phyloP scores from a whole-genome alignment of 2,329 filamentous ascomycete species.

The Macrophomina pseudophaseolina region DNA sequence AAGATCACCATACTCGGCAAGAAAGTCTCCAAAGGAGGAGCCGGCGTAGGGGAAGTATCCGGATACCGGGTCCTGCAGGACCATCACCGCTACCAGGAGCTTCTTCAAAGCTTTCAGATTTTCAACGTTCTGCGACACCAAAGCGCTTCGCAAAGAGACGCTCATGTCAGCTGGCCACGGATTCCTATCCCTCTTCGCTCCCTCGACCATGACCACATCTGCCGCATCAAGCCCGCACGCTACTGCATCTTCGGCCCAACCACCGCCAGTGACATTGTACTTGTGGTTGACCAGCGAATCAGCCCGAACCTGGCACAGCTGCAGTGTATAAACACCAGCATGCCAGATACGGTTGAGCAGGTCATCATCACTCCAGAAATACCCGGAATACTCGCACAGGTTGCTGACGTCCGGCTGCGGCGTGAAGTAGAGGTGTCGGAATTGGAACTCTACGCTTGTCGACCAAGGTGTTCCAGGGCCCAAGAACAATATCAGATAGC shows the following conservation, averaged over 20 bases:
- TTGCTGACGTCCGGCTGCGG: slow-evolving; percentile 36
- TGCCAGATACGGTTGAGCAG: slow-evolving; percentile 54
- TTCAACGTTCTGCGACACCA: slow-evolving; percentile 48
- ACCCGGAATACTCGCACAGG: slow-evolving; percentile 46
- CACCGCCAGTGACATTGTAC: slow-evolving; percentile 1
- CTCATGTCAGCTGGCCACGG: slow-evolving; percentile 58
- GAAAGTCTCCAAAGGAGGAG: slow-evolving; percentile 36
- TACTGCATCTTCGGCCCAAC: slow-evolving; percentile 40
- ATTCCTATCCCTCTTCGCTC: slow-evolving; percentile 48
- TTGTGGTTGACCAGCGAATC: slow-evolving; percentile 6
- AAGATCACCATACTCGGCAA: neutral
- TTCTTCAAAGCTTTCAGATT: slow-evolving; percentile 40
- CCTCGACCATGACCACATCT: slow-evolving; percentile 46
- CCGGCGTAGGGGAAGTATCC: slow-evolving; percentile 46
- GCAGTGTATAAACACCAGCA: slow-evolving; percentile 58
- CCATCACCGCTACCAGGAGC: neutral
- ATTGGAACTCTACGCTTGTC: neutral
- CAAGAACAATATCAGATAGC: slow-evolving; percentile 57
- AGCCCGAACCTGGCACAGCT: slow-evolving; percentile 46
- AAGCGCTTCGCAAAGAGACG: slow-evolving; percentile 46
- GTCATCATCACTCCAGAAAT: slow-evolving; percentile 41
- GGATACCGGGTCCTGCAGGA: slow-evolving; percentile 5
- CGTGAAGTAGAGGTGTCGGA: neutral
- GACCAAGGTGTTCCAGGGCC: slow-evolving; percentile 28
- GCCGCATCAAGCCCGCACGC: slow-evolving; percentile 39